Conservation (phyloP, 2,329 filamentous ascomycete genomes). For the Bipolaris zeicola region DNA sequence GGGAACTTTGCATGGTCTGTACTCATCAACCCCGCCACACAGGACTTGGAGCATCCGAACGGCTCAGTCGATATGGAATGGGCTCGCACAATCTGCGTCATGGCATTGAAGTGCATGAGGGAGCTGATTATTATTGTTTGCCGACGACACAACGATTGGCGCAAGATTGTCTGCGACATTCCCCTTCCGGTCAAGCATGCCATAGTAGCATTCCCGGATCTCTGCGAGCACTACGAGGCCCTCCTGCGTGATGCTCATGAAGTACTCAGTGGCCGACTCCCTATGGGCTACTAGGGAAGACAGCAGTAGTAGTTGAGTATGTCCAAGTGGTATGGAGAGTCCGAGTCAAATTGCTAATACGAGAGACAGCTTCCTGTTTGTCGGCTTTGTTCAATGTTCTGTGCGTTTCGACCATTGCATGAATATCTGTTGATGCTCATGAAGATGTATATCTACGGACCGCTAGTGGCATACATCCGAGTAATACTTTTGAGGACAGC, state of each 20-base stretch:
- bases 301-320: not conserved
- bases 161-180: slow-evolving; percentile 27
- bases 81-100: slow-evolving; percentile 21
- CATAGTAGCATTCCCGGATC: slow-evolving; percentile 25
- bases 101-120: slow-evolving; percentile 30
- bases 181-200: slow-evolving; percentile 25
- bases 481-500: not conserved
- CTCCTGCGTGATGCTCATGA: slow-evolving; percentile 27
- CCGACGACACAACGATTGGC: slow-evolving; percentile 26
- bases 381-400: not conserved
- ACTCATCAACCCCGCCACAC: slow-evolving; percentile 35
- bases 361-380: not conserved
- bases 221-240: slow-evolving; percentile 22
- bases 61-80: slow-evolving; percentile 27
- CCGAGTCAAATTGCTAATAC: not conserved
- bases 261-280: slow-evolving; percentile 24
- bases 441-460: not conserved
- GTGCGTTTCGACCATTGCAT: not conserved
- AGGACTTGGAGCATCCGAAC: slow-evolving; percentile 29
- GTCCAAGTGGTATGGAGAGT: not conserved
- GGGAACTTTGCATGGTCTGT: slow-evolving; percentile 30
- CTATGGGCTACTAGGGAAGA: slow-evolving; percentile 21
- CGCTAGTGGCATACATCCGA: not conserved
- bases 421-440: not conserved
- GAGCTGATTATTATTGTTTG: slow-evolving; percentile 22